These are phyloP conservation scores for Fistulinella prunicolor DNA, from an alignment of 768 basidiomycete genomes.

Conservation along the genomic window DNA sequence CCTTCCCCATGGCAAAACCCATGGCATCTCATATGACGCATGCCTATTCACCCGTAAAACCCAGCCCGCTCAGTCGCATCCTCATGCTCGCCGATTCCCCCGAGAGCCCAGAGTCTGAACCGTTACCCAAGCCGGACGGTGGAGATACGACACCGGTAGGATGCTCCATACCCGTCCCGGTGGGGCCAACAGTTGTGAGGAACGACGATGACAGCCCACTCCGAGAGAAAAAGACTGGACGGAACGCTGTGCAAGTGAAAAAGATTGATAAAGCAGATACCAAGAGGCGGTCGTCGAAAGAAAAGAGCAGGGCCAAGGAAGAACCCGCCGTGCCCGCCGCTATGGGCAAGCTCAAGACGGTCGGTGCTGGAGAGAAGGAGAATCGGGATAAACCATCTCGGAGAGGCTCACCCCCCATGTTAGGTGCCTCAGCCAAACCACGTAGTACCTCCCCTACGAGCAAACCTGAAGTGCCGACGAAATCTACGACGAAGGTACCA, in stretches of 20 bases:
- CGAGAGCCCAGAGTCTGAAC: slow-evolving; percentile 31
- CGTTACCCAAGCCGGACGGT: neutral
- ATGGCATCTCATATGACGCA: slow-evolving; percentile 68
- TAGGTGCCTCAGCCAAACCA: slow-evolving; percentile 21
- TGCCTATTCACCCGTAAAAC: slow-evolving; percentile 78
- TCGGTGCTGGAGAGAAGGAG: slow-evolving; percentile 33
- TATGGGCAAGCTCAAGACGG: slow-evolving; percentile 29
- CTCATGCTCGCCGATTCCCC: slow-evolving; percentile 69
- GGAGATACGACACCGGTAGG: slow-evolving; percentile 27
- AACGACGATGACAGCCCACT: slow-evolving; percentile 54
- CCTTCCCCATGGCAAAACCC: slow-evolving; percentile 73
- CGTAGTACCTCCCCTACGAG: slow-evolving; percentile 1
- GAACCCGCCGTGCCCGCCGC: slow-evolving; percentile 11
- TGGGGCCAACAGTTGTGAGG: slow-evolving; percentile 22
- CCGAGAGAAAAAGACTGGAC: slow-evolving; percentile 45
- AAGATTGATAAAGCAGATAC: slow-evolving; percentile 9
- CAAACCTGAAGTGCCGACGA: slow-evolving; percentile 14
- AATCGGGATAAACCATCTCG: slow-evolving; percentile 36
- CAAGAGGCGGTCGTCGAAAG: slow-evolving; percentile 35
- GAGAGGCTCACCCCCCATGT: slow-evolving; percentile 22
- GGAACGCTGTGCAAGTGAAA: slow-evolving; percentile 25
- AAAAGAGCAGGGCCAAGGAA: slow-evolving; percentile 40
- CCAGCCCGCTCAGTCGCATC: slow-evolving; percentile 78
- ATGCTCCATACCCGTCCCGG: slow-evolving; percentile 17
- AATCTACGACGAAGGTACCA: slow-evolving; percentile 11